Evolutionary conservation across 2,329 filamentous ascomycete species (phyloP), one percentile per base, ranked within the genome.

Genomic region (Keithomyces neogunnii): DNA sequence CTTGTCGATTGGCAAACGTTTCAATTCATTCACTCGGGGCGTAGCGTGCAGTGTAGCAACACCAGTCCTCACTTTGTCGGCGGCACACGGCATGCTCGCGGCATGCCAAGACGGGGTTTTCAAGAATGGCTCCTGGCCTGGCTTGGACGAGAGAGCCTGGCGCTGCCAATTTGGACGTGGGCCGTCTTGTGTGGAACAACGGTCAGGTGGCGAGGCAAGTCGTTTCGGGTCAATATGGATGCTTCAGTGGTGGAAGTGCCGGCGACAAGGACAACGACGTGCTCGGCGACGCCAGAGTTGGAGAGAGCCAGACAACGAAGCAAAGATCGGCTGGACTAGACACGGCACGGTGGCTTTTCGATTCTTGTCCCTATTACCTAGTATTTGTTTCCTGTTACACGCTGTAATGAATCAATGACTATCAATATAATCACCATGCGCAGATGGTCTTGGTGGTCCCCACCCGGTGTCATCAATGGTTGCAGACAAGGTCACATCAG

Each of bases 111-210:
- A 68, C 74, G 88, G 38, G 70, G 75, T 0, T 86, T 93, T 51
- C 56, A 66, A 0, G 77, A 87, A 57, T 99, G 90, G 88, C 63
- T 93, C 3, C 65, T 77, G 5, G 87, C 91, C 0, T 99, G 95
- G 93, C 59, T 95, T 0, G 89, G 87, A 0, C 77, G 93, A 33
- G 93, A 99, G 69, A 57, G 81, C 0, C 73, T 96, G 7, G 91
- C 93, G 0, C 73, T 96, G 45, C 91, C 91, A 0, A 86, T 99
- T 53, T 99, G 93, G 93, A 72, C 82, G 0, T 90, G 86, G 81
- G 93, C 93, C 1, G 88, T 96, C 26, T 81, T 89, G 59, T 85
- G 92, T n/a, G 93, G 93, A 0, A 82, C 86, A 2, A 92, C 84
- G 0, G 89, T 99, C 0, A 81, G 81, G 49, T 99, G 93, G 95